Evolutionary conservation across 106 monocot genomes (phyloP), one percentile per base, ranked within the genome.

Genomic region (Narthecium ossifragum): DNA sequence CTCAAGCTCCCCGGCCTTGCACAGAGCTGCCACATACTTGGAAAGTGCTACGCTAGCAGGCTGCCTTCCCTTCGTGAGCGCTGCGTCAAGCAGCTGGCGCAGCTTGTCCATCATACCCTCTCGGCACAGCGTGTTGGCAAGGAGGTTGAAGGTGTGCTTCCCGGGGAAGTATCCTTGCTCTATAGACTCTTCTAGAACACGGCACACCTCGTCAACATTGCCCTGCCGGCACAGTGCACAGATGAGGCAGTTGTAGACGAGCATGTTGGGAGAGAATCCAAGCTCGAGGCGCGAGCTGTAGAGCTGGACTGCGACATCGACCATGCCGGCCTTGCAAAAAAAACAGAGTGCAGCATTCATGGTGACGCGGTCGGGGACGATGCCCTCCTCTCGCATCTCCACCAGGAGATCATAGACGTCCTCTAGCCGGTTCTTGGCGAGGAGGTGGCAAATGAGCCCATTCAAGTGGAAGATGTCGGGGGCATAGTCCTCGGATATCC

Each of bases 281-380:
- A 93, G 65, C 61, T 93, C 85, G 29, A 32, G n/a, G 34, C 77
- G 70, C 3, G 71, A 71, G 15, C 54, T 34, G 69, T 94, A 94
- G 7, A 94, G 75, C 43, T 75, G 28, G 12, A 80, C 2, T 0
- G 89, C 89, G 4, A 86, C 73, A 26, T 83, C 88, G 1, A 94
- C 83, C 70, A 94, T 66, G 2, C 93, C 89, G 4, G 85, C 82
- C 68, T 94, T 94, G 75, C 93, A 94, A 63, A 90, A 90, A 70
- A 89, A 90, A 60, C 89, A 80, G 43, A 94, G 68, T 1, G 75
- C 72, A 1, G 64, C 60, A 21, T 78, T 80, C 86, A 90, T 89
- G 23, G 88, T 89, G 23, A 24, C 39, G 26, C 52, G 49, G 29
- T 75, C 80, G 2, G 93, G 93, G 9, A 57, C 5, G 17, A 94